Evolutionary conservation across 2,329 filamentous ascomycete species (phyloP).

Genomic region (Alternaria gansuensis): DNA sequence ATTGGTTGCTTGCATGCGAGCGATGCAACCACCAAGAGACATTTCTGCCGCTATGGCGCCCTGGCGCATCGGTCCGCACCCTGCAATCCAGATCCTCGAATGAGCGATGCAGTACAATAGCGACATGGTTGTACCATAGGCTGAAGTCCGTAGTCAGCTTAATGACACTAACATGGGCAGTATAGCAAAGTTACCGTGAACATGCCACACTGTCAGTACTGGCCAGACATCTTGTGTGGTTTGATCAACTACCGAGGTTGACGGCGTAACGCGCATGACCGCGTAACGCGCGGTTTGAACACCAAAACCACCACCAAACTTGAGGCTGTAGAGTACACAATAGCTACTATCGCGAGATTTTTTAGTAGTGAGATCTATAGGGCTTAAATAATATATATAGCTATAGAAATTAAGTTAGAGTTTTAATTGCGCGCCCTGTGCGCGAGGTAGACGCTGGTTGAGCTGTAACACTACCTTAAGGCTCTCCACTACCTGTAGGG

Average conservation of each 20-base stretch:
- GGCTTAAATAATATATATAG: too few relatives aligned
- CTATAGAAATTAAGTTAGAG: too few relatives aligned
- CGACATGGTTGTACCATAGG: neutral
- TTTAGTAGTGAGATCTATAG: too few relatives aligned
- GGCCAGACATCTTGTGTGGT: neutral
- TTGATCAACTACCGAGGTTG: neutral
- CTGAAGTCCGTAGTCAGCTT: neutral
- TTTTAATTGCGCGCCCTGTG: too few relatives aligned
- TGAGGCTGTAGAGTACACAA: too few relatives aligned
- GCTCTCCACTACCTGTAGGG: too few relatives aligned
- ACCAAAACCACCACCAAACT: too few relatives aligned
- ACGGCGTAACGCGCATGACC: too few relatives aligned
- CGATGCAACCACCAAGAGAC: neutral
- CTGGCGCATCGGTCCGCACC: constrained; percentile 1
- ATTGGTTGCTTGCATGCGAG: neutral
- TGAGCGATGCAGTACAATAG: neutral
- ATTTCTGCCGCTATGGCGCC: neutral
- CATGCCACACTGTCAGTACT: neutral
- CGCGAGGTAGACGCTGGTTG: too few relatives aligned
- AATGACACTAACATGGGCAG: neutral
- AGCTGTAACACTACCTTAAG: too few relatives aligned
- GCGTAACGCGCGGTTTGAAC: too few relatives aligned
- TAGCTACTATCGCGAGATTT: too few relatives aligned
- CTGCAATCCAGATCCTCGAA: neutral
- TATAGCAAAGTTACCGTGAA: neutral